Conservation (phyloP, 2,329 filamentous ascomycete species). For the Trichoderma hamatum region DNA sequence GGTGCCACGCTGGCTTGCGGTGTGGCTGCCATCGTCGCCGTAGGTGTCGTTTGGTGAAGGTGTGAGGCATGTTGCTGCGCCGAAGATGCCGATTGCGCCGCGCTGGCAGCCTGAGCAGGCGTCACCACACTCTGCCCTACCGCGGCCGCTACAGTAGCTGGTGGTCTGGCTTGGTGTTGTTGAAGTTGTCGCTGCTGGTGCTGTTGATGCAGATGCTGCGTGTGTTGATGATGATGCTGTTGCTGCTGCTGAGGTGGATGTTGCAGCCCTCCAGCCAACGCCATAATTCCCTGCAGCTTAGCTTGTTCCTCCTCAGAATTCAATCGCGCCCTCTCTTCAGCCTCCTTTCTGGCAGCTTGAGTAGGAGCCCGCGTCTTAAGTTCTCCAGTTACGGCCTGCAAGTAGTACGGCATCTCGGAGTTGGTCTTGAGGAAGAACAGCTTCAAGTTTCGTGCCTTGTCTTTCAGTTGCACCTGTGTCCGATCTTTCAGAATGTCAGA, state of each 20-base stretch:
- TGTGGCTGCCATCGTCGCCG: slow-evolving; percentile 8
- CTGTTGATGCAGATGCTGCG: slow-evolving; percentile 11
- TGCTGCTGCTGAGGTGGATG: slow-evolving; percentile 38
- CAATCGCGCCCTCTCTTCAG: slow-evolving; percentile 63
- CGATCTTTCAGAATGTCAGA: slow-evolving; percentile 84
- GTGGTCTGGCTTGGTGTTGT: slow-evolving; percentile 33
- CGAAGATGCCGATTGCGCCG: slow-evolving; percentile 34
- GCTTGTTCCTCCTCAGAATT: slow-evolving; percentile 63
- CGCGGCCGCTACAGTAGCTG: slow-evolving; percentile 34
- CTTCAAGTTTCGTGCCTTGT: slow-evolving; percentile 88
- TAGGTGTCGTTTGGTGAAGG: slow-evolving; percentile 30
- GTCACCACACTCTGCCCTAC: slow-evolving; percentile 39
- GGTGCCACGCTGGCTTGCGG: slow-evolving; percentile 12
- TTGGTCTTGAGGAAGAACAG: slow-evolving; percentile 90
- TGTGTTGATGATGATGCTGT: slow-evolving; percentile 11
- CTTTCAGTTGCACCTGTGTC: slow-evolving; percentile 89
- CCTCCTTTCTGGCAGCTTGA: slow-evolving; percentile 69
- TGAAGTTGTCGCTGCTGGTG: slow-evolving; percentile 44
- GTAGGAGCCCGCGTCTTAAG: slow-evolving; percentile 81
- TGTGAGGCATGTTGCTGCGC: slow-evolving; percentile 27
- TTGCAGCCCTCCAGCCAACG: slow-evolving; percentile 56
- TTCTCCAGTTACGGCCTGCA: slow-evolving; percentile 87
- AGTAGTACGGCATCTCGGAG: slow-evolving; percentile 85
- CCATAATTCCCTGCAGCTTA: slow-evolving; percentile 62
- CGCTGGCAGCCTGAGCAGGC: slow-evolving; percentile 40